A percentile compares a stretch with the other conserved stretches of the same genome.
phyloP scores from a whole-genome alignment of 805 yeast species.

The Saccharomycopsis javanensis region DNA sequence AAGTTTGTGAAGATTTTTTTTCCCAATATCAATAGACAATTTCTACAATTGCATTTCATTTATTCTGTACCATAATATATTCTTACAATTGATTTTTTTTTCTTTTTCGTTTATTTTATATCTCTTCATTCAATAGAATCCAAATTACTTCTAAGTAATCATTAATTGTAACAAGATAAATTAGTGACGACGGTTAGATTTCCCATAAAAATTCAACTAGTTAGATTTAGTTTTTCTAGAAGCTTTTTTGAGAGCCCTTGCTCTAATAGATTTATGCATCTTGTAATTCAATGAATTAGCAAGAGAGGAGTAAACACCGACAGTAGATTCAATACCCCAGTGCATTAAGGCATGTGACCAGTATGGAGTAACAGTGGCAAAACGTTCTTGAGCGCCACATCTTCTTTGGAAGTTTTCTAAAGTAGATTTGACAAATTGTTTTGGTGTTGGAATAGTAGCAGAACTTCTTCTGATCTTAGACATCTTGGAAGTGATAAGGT shows the following conservation, averaged over 20 bases:
- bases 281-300: constrained; percentile 59
- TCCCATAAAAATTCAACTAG: neutral
- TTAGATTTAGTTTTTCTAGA: constrained; percentile 25
- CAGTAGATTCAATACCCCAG: constrained; percentile 63
- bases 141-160: neutral
- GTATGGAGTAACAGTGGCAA: constrained; percentile 79
- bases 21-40: too few species aligned
- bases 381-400: constrained; percentile 88
- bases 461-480: constrained; percentile 81
- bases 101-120: too few species aligned
- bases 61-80: neutral
- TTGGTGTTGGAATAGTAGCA: constrained; percentile 70
- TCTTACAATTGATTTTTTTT: neutral
- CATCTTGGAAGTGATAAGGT: constrained; percentile 91
- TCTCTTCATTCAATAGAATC: neutral
- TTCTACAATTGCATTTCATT: neutral
- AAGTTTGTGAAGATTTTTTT: neutral
- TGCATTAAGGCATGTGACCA: constrained; percentile 93
- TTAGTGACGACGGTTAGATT: too few species aligned
- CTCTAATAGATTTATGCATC: constrained; percentile 75
- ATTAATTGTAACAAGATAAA: too few species aligned
- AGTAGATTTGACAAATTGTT: constrained; percentile 64
- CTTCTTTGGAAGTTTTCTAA: constrained; percentile 68
- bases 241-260: constrained; percentile 72
- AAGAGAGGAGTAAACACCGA: constrained; percentile 69